Evolutionary conservation across 345 rosid species (phyloP), one percentile per base, ranked within the genome.

Genomic region (Hibiscus mutabilis): DNA sequence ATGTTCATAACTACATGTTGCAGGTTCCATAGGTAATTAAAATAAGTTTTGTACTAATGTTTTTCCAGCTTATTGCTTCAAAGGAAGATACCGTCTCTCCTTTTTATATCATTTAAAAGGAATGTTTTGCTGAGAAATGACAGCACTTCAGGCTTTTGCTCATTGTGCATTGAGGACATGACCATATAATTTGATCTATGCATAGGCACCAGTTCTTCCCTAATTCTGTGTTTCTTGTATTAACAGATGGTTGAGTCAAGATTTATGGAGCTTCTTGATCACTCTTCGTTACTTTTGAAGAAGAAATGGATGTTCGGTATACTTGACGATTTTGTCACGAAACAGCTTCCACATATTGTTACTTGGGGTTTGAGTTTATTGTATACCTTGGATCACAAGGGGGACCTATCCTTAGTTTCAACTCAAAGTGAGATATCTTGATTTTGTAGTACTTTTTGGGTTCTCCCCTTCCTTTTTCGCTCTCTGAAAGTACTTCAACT

Each of bases 341-440:
- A 96, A 86, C 98, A 92, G 77, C 90, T 96, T 52, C 99, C 99
- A 40, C 89, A 91, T 81, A 92, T 90, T 71, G 99, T 92, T 71
- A 96, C 99, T 14, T 96, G 97, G 99, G 96, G 98, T 27, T 84
- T 96, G 87, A 96, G 98, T 79, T 87, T 96, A 83, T 73, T 96
- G 77, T 96, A 92, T 85, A 91, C 97, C 52, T 67, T 92, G 73
- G 98, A 96, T 73, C 98, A 90, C 89, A 87, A 74, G 76, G 98
- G 97, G 73, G 97, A 95, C 77, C 82, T 91, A 81, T 91, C 96
- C 60, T 80, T 80, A 74, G 69, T 79, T 73, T 89, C 98, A 62
- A 95, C 91, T 79, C 98, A 90, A 85, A 97, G 99, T 95, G 70
- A 82, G 75, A 70, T 59, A 35, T 44, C 53, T 46, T 47, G 33